phyloP scores from a whole-genome alignment of 768 basidiomycete genomes.

The Trametes sanguinea region DNA sequence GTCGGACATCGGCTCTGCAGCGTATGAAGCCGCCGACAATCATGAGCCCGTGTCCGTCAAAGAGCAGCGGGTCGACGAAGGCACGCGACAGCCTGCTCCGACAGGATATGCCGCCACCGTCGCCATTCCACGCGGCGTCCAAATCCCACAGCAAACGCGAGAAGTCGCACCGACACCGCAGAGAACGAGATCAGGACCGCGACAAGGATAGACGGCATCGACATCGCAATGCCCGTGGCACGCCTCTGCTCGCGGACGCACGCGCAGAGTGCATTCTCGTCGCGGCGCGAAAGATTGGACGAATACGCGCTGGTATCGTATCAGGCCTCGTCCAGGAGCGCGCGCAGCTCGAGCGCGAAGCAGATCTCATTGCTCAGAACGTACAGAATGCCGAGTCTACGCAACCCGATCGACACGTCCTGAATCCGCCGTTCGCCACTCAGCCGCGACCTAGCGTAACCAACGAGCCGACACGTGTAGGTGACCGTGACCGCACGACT shows the following conservation, averaged over 20 bases:
- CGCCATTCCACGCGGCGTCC: background rate
- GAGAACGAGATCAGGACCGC: slow-evolving; percentile 10
- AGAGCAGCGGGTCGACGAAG: background rate
- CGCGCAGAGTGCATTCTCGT: slow-evolving; percentile 69
- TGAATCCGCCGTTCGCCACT: background rate
- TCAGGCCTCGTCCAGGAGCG: slow-evolving; percentile 48
- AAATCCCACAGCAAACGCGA: background rate
- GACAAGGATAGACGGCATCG: slow-evolving; percentile 19
- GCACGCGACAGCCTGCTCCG: background rate
- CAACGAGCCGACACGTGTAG: too few relatives aligned
- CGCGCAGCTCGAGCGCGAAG: slow-evolving; percentile 1
- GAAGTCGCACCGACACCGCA: slow-evolving; percentile 1
- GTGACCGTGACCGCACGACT: too few relatives aligned
- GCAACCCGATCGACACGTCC: background rate
- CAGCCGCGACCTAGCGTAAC: background rate
- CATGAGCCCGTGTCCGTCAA: background rate
- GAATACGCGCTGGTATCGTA: slow-evolving; percentile 56
- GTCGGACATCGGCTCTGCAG: background rate
- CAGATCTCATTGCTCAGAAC: slow-evolving; percentile 23
- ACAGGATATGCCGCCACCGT: background rate
- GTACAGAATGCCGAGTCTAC: slow-evolving; percentile 7
- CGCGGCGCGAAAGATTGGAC: slow-evolving; percentile 70
- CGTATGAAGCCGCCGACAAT: background rate
- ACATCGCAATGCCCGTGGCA: slow-evolving; percentile 5
- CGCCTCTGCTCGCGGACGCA: slow-evolving; percentile 57